A percentile compares a stretch with the other conserved stretches of the same genome.
phyloP scores from a whole-genome alignment of 2,329 filamentous ascomycete genomes.

The Monosporascus sp. region DNA sequence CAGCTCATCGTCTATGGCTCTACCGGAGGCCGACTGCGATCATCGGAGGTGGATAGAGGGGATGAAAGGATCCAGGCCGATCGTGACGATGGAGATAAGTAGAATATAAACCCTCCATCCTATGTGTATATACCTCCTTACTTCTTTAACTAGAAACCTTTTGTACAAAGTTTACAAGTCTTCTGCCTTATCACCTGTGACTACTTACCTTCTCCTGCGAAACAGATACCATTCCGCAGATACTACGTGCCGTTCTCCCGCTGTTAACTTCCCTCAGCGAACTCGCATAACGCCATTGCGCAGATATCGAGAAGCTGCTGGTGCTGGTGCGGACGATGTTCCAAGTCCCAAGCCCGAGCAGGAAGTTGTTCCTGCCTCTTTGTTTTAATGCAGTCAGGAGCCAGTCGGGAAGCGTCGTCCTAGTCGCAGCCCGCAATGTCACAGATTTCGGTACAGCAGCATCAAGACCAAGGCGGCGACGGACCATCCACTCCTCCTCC shows the following conservation, averaged over 20 bases:
- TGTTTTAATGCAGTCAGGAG: conserved; percentile 13
- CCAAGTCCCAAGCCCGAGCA: conserved; percentile 14
- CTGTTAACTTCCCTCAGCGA: too few species aligned
- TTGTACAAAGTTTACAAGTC: too few species aligned
- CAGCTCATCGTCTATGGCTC: conserved; percentile 1
- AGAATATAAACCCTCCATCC: conserved; percentile 7
- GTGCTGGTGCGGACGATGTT: conserved; percentile 16
- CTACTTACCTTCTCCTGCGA: too few species aligned
- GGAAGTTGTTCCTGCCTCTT: conserved; percentile 15
- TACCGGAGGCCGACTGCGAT: conserved; percentile 17
- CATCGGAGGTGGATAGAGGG: conserved; percentile 15
- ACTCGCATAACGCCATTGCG: too few species aligned
- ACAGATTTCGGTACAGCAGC: conserved; percentile 8
- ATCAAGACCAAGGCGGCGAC: conserved; percentile 12
- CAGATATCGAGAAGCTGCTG: neutral
- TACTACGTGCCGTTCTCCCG: too few species aligned
- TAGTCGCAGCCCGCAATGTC: conserved; percentile 12
- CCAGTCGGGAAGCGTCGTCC: conserved; percentile 12
- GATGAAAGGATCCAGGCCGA: conserved; percentile 8
- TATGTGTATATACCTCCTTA: too few species aligned
- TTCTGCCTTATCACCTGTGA: too few species aligned
- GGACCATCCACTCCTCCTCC: conserved; percentile 21
- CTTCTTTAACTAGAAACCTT: too few species aligned
- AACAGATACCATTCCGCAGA: too few species aligned
- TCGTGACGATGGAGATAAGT: conserved; percentile 7